These are phyloP conservation scores for Wallacemonas sp. DNA, from an alignment of 208 protist genomes.

Conservation along the genomic window DNA sequence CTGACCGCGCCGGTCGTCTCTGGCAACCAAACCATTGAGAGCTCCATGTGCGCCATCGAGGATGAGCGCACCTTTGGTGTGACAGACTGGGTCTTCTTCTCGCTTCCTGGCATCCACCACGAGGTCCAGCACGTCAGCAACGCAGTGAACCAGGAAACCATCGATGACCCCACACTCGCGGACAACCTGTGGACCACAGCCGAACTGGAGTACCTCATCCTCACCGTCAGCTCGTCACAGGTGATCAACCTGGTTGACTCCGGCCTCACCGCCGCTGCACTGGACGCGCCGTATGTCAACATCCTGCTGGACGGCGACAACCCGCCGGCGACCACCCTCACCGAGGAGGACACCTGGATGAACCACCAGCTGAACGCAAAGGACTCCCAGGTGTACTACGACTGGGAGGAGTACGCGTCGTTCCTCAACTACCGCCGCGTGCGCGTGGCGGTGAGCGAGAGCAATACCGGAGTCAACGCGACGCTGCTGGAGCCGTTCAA, in stretches of 20 bases:
- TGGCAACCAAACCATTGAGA: conserved; percentile 13
- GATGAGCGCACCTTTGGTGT: conserved; percentile 68
- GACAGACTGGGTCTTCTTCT: conserved; percentile 83
- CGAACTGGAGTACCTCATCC: conserved; percentile 69
- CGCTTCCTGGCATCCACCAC: conserved; percentile 45
- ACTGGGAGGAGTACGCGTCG: conserved; percentile 68
- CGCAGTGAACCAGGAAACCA: conserved; percentile 24
- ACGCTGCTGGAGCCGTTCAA: conserved; percentile 54
- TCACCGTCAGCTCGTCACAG: conserved; percentile 52
- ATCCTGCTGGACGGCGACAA: conserved; percentile 67
- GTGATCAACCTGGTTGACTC: conserved; percentile 19
- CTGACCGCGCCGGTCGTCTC: conserved; percentile 19
- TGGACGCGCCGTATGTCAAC: conserved; percentile 24
- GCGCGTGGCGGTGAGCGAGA: conserved; percentile 1
- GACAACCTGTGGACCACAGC: conserved; percentile 40
- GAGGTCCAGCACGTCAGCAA: conserved; percentile 28
- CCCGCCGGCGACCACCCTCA: conserved; percentile 21
- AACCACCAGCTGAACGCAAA: conserved; percentile 15
- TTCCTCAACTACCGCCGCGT: conserved; percentile 79
- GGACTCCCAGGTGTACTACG: conserved; percentile 28
- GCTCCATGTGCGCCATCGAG: conserved; percentile 55
- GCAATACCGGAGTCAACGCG: neutral
- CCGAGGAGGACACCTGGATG: conserved; percentile 62
- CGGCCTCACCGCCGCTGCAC: neutral
- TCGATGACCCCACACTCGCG: conserved; percentile 24